Evolutionary conservation across 2,329 filamentous ascomycete genomes (phyloP).

Genomic region (Microsporum ferrugineum): DNA sequence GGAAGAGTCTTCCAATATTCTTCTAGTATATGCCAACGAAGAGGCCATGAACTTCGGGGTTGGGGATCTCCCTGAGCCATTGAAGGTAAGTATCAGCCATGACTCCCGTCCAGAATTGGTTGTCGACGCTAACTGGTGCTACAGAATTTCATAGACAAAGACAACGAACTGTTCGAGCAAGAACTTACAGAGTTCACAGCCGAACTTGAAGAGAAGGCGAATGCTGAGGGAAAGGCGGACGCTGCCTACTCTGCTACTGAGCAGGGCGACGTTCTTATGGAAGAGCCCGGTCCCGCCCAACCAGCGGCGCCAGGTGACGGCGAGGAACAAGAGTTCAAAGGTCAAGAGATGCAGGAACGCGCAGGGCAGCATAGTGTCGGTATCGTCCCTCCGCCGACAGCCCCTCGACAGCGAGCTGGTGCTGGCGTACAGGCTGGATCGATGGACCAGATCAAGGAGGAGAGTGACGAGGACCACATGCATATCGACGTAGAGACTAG

Average conservation of each 20-base stretch:
- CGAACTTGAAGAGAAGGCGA: not conserved
- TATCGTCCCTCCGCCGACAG: not conserved
- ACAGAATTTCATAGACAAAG: constrained; percentile 39
- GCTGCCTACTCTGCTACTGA: not conserved
- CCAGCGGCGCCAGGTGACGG: not conserved
- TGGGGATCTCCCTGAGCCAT: constrained; percentile 23
- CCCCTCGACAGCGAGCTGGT: not conserved
- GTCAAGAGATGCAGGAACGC: constrained; percentile 2
- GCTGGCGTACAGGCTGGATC: not conserved
- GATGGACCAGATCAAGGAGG: constrained; percentile 6
- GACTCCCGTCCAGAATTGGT: not conserved
- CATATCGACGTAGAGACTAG: constrained; percentile 2
- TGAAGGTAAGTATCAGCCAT: constrained; percentile 24
- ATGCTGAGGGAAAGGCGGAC: not conserved
- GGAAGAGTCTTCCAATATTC: constrained; percentile 40
- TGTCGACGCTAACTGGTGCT: constrained; percentile 5
- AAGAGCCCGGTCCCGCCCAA: not conserved
- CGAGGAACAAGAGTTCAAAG: not conserved
- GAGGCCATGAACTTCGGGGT: constrained; percentile 29
- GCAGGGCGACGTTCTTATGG: not conserved
- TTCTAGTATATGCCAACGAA: constrained; percentile 51
- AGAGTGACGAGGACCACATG: not conserved
- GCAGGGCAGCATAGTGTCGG: not conserved
- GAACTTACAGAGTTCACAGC: constrained; percentile 23
- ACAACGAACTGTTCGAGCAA: constrained; percentile 35